Conservation (phyloP, 225 moss, liverwort and hornwort genomes). For the Bryum argenteum region DNA sequence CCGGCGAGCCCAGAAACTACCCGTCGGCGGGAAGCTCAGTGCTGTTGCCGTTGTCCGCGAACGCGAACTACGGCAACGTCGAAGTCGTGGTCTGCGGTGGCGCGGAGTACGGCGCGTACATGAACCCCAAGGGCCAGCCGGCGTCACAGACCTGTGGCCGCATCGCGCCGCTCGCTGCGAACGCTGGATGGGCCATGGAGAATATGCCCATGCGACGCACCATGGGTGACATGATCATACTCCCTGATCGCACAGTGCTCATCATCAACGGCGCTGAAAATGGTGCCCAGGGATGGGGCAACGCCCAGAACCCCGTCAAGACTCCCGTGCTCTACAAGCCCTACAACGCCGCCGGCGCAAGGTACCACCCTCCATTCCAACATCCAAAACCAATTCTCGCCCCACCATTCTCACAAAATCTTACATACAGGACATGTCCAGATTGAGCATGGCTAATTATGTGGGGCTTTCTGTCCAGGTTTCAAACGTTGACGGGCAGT, state of each 20-base stretch:
- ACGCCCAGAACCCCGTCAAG: constrained; percentile 44
- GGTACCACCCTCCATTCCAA: constrained; percentile 2
- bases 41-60: constrained; percentile 41
- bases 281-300: constrained; percentile 63
- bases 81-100: constrained; percentile 56
- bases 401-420: too few relatives aligned
- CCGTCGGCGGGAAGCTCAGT: constrained; percentile 65
- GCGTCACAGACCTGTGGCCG: constrained; percentile 59
- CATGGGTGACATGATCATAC: constrained; percentile 63
- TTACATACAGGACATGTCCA: too few relatives aligned
- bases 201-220: constrained; percentile 43
- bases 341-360: constrained; percentile 37
- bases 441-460: too few relatives aligned
- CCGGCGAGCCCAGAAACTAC: constrained; percentile 60
- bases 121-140: constrained; percentile 20
- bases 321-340: constrained; percentile 59
- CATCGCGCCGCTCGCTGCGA: constrained; percentile 34
- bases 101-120: constrained; percentile 38
- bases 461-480: constrained; percentile 3
- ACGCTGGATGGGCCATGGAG: constrained; percentile 62
- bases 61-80: constrained; percentile 32
- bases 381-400: too few relatives aligned
- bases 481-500: constrained; percentile 43
- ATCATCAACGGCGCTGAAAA: constrained; percentile 58
- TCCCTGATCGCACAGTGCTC: constrained; percentile 41